A percentile compares a stretch with the other conserved stretches of the same genome.
phyloP scores from a whole-genome alignment of 495 filamentous ascomycete species.

The Pseudomonodictys pantanalensis region DNA sequence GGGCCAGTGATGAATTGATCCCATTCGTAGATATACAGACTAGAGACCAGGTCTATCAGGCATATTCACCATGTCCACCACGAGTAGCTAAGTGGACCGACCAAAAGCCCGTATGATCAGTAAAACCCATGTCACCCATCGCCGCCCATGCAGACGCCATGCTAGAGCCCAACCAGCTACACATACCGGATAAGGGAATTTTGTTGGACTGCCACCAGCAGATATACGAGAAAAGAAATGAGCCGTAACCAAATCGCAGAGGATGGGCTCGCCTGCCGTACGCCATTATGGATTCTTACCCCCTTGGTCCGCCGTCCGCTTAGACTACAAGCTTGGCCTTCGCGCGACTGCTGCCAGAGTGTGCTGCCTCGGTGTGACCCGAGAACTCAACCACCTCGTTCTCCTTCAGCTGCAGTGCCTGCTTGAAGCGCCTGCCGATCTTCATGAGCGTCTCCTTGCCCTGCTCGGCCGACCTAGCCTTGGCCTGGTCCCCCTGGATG shows the following conservation, averaged over 20 bases:
- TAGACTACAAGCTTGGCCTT: slow-evolving; percentile 90
- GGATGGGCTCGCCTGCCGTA: background rate
- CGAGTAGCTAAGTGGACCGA: background rate
- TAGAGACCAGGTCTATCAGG: slow-evolving; percentile 9
- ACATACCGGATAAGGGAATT: slow-evolving; percentile 5
- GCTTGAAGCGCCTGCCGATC: slow-evolving; percentile 89
- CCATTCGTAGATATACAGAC: slow-evolving; percentile 5
- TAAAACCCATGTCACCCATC: slow-evolving; percentile 15
- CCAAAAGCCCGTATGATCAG: background rate
- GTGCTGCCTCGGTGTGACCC: slow-evolving; percentile 90
- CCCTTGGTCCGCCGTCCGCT: background rate
- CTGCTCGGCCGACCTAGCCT: slow-evolving; percentile 70
- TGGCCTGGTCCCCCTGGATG: slow-evolving; percentile 62
- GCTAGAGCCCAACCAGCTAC: slow-evolving; percentile 22
- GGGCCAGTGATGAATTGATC: background rate
- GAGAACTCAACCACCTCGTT: slow-evolving; percentile 86
- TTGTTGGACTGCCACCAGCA: too few relatives aligned
- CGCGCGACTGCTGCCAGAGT: slow-evolving; percentile 86
- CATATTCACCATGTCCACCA: background rate
- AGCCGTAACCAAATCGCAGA: background rate
- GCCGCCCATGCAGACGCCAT: slow-evolving; percentile 31
- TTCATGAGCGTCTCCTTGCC: slow-evolving; percentile 75
- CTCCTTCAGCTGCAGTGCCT: slow-evolving; percentile 71
- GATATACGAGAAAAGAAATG: slow-evolving; percentile 19
- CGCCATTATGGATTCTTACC: background rate